These are phyloP conservation scores for Taxawa tesnikishii DNA, from an alignment of 2,329 filamentous ascomycete genomes.

Conservation along the genomic window DNA sequence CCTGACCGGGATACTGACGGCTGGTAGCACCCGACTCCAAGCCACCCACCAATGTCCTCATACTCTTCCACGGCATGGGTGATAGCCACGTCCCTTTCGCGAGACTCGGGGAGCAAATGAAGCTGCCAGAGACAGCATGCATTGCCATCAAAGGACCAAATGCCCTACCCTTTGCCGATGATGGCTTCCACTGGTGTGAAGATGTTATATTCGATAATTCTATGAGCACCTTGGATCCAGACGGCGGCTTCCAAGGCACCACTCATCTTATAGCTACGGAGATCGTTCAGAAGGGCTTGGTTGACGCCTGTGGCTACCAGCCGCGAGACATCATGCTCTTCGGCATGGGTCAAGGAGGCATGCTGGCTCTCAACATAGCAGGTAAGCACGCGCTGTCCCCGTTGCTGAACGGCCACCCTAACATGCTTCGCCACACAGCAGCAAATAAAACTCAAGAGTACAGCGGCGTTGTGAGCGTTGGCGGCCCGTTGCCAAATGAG, in stretches of 20 bases:
- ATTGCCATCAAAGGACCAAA: conserved; percentile 62
- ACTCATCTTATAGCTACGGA: conserved; percentile 28
- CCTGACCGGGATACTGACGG: background rate
- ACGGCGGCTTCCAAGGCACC: conserved; percentile 37
- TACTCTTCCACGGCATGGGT: conserved; percentile 76
- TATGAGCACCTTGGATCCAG: conserved; percentile 40
- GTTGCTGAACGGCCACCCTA: background rate
- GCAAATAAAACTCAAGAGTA: conserved; percentile 24
- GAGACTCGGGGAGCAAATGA: conserved; percentile 53
- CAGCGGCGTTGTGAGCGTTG: conserved; percentile 51
- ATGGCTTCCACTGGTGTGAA: conserved; percentile 52
- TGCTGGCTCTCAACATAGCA: conserved; percentile 37
- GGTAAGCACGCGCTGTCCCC: conserved; percentile 14
- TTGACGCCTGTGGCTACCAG: conserved; percentile 36
- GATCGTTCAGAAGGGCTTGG: conserved; percentile 31
- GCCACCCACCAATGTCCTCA: conserved; percentile 59
- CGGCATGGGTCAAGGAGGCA: conserved; percentile 46
- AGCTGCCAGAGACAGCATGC: conserved; percentile 64
- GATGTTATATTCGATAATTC: conserved; percentile 44
- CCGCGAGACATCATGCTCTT: conserved; percentile 39
- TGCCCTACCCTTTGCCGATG: conserved; percentile 55
- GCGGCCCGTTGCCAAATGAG: conserved; percentile 43
- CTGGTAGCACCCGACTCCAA: conserved; percentile 33
- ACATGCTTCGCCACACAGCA: background rate
- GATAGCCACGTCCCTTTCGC: conserved; percentile 61